These are phyloP conservation scores for Flaveria bidentis DNA, from an alignment of 129 eudicot genomes.

Conservation along the genomic window DNA sequence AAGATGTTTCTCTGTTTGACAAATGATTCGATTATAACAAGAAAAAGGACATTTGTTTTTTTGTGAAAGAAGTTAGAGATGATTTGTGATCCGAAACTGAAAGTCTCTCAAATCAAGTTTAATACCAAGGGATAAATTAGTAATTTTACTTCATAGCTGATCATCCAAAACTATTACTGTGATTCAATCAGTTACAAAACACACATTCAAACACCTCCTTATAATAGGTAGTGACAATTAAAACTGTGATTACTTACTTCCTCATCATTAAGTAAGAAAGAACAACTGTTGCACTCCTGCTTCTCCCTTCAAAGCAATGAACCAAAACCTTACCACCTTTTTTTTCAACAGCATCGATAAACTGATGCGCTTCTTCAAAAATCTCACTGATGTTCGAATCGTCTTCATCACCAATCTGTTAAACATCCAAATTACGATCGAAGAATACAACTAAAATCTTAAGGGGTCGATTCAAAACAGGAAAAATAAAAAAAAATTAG, in stretches of 20 bases:
- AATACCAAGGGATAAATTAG: neutral
- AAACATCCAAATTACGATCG: neutral
- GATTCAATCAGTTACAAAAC: neutral
- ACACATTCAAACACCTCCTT: neutral
- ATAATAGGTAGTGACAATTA: neutral
- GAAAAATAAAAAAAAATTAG: too few relatives aligned
- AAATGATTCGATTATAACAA: neutral
- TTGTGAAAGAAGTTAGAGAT: neutral
- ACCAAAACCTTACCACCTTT: slow-evolving; percentile 89
- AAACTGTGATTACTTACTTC: slow-evolving; percentile 51
- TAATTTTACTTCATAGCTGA: neutral
- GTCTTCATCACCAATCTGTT: slow-evolving; percentile 81
- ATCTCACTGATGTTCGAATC: slow-evolving; percentile 72
- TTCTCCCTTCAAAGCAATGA: slow-evolving; percentile 98
- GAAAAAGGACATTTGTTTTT: neutral
- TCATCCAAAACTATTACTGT: neutral
- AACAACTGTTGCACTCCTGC: slow-evolving; percentile 91
- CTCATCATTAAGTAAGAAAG: slow-evolving; percentile 88
- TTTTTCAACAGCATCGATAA: slow-evolving; percentile 68
- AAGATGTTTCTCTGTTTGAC: neutral
- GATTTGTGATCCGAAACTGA: neutral
- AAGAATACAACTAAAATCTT: neutral
- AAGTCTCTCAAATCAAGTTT: neutral
- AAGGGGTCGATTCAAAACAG: too few relatives aligned
- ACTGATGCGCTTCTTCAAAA: slow-evolving; percentile 81